These are phyloP conservation scores for Boletellus sp. DNA, from an alignment of 768 basidiomycete species.

Conservation along the genomic window DNA sequence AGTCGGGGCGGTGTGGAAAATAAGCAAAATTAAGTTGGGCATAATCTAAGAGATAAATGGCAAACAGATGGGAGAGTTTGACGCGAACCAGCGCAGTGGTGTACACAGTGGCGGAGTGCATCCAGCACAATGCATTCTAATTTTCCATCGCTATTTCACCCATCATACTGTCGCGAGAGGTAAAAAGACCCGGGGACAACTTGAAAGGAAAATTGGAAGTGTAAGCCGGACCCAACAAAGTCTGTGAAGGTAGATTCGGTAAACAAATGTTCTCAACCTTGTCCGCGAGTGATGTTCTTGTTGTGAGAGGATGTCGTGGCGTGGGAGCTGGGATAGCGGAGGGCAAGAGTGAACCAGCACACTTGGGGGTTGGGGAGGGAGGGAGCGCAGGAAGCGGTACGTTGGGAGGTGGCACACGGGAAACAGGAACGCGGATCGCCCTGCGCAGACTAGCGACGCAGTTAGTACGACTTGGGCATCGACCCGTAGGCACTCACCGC, in stretches of 20 bases:
- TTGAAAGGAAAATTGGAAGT: slow-evolving; percentile 10
- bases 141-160: slow-evolving; percentile 23
- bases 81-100: slow-evolving; percentile 14
- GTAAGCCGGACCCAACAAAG: slow-evolving; percentile 9
- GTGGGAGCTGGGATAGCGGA: slow-evolving; percentile 15
- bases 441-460: slow-evolving; percentile 37
- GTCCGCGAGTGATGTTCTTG: not conserved
- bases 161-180: slow-evolving; percentile 1
- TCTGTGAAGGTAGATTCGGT: not conserved
- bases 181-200: slow-evolving; percentile 4
- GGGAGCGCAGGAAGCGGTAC: slow-evolving; percentile 30
- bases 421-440: slow-evolving; percentile 30
- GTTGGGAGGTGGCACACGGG: slow-evolving; percentile 26
- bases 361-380: slow-evolving; percentile 19
- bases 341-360: slow-evolving; percentile 13
- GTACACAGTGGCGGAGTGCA: slow-evolving; percentile 3
- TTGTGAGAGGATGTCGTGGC: slow-evolving; percentile 19
- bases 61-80: slow-evolving; percentile 1
- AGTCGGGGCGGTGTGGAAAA: not conserved
- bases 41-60: slow-evolving; percentile 11
- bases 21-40: slow-evolving; percentile 15
- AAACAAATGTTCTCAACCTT: slow-evolving; percentile 2
- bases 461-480: slow-evolving; percentile 1
- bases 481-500: slow-evolving; percentile 28
- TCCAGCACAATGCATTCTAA: slow-evolving; percentile 13